Evolutionary conservation across 768 basidiomycete genomes (phyloP).

Genomic region (Russula lepida): DNA sequence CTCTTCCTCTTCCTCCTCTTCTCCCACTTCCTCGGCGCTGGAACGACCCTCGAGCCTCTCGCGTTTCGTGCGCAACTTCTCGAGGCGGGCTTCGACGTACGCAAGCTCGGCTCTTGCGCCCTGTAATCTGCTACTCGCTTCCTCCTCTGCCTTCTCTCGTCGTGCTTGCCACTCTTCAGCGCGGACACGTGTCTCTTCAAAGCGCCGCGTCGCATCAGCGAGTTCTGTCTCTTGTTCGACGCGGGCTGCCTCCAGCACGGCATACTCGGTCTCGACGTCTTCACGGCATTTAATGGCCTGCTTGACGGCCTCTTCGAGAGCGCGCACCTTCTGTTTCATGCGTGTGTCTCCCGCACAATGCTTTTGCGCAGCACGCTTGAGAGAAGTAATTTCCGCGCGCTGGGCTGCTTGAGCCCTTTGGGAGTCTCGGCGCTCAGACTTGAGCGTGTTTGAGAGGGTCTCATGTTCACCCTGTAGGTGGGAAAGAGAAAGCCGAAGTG

Average conservation of each 20-base stretch:
- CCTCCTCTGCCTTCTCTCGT: conserved; percentile 33
- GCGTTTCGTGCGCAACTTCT: conserved; percentile 54
- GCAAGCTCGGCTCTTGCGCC: conserved; percentile 36
- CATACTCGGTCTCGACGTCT: conserved; percentile 36
- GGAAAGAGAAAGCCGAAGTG: conserved; percentile 61
- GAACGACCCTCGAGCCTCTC: conserved; percentile 51
- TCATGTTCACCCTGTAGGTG: conserved; percentile 59
- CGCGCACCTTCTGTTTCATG: conserved; percentile 78
- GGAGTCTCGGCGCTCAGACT: conserved; percentile 67
- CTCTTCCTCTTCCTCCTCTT: neutral
- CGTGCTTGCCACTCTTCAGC: conserved; percentile 15
- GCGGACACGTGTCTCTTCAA: neutral
- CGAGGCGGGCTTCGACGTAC: conserved; percentile 41
- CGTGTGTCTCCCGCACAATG: conserved; percentile 64
- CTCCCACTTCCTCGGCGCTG: neutral
- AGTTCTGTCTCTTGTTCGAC: conserved; percentile 11
- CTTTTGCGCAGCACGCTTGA: conserved; percentile 80
- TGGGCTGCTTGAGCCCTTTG: conserved; percentile 79
- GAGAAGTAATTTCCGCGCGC: conserved; percentile 73
- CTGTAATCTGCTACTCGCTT: conserved; percentile 34
- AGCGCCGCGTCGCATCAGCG: conserved; percentile 28
- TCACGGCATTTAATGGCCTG: conserved; percentile 47
- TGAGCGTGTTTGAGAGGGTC: conserved; percentile 58
- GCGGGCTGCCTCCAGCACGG: conserved; percentile 32
- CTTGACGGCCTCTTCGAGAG: conserved; percentile 83